Percentiles rank a stretch among this genome's conserved stretches.
Evolutionary conservation across 1,139 yeast species (phyloP).

Genomic region (Candida tetrigidarum): DNA sequence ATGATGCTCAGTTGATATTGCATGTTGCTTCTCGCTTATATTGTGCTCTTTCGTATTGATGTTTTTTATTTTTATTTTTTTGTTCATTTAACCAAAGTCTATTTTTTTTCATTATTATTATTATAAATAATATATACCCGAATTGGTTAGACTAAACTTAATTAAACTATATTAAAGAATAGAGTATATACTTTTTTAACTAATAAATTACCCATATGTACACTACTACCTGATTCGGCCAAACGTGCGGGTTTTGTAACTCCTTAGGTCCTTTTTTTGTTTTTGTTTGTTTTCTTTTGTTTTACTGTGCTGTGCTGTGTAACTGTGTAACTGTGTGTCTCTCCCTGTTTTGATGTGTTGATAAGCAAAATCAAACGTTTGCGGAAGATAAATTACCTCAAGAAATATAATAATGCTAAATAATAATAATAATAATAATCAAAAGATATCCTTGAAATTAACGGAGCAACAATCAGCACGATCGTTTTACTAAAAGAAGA

Average conservation of each 20-base stretch:
- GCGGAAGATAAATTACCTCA: neutral
- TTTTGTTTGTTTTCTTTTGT: neutral
- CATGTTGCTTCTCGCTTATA: neutral
- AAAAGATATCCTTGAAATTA: no score
- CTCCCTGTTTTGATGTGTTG: neutral
- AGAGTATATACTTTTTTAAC: no score
- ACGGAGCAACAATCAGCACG: no score
- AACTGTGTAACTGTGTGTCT: neutral
- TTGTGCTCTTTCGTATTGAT: neutral
- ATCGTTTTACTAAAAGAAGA: no score
- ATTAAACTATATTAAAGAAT: no score
- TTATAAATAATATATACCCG: neutral
- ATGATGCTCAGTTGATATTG: neutral
- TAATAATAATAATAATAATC: neutral
- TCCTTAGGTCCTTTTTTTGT: no score
- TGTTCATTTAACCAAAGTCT: neutral
- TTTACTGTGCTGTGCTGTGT: neutral
- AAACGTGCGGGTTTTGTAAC: no score
- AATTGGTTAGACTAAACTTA: neutral
- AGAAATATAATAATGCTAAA: neutral
- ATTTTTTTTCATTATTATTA: neutral
- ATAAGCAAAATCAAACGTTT: neutral
- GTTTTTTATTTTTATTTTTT: neutral
- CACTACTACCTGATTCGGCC: no score
- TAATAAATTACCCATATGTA: no score